These are phyloP conservation scores for Magnolia kwangsiensis DNA, from an alignment of 164 flowering plant genomes.

Conservation along the genomic window DNA sequence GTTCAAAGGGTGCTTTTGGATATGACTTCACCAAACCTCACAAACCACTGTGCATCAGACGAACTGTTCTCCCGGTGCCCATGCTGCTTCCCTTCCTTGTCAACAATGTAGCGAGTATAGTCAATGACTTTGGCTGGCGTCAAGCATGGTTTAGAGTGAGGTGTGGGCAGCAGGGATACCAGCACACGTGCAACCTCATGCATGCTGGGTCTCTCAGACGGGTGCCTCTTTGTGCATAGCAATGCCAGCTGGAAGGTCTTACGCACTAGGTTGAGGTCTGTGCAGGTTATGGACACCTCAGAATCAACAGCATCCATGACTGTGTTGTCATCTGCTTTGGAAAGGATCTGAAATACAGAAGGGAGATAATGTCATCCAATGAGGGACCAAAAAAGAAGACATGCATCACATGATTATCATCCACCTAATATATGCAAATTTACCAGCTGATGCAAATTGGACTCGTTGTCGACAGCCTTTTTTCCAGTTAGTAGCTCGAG, in stretches of 20 bases:
- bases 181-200: constrained; percentile 74
- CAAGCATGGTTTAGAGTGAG: constrained; percentile 31
- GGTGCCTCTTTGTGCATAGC: constrained; percentile 66
- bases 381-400: not conserved
- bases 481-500: constrained; percentile 89
- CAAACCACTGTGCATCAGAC: constrained; percentile 80
- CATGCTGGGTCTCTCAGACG: constrained; percentile 85
- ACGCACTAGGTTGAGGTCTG: constrained; percentile 55
- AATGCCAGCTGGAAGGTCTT: constrained; percentile 87
- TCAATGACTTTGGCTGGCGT: constrained; percentile 38
- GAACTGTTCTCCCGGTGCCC: constrained; percentile 34
- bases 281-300: constrained; percentile 87
- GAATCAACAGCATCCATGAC: constrained; percentile 94
- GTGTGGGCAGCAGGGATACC: constrained; percentile 58
- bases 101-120: constrained; percentile 45
- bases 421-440: not conserved
- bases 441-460: constrained; percentile 90
- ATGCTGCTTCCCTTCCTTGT: constrained; percentile 16
- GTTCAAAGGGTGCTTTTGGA: constrained; percentile 52
- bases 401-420: not conserved
- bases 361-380: not conserved
- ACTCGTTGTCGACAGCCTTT: constrained; percentile 85
- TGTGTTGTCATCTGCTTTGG: constrained; percentile 74
- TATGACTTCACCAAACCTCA: constrained; percentile 67
- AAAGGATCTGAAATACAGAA: constrained; percentile 53